Percentiles rank a stretch among this genome's conserved stretches.
phyloP scores from a whole-genome alignment of 352 stramenopile genomes.

The Phytopythium cucurbitacearum region DNA sequence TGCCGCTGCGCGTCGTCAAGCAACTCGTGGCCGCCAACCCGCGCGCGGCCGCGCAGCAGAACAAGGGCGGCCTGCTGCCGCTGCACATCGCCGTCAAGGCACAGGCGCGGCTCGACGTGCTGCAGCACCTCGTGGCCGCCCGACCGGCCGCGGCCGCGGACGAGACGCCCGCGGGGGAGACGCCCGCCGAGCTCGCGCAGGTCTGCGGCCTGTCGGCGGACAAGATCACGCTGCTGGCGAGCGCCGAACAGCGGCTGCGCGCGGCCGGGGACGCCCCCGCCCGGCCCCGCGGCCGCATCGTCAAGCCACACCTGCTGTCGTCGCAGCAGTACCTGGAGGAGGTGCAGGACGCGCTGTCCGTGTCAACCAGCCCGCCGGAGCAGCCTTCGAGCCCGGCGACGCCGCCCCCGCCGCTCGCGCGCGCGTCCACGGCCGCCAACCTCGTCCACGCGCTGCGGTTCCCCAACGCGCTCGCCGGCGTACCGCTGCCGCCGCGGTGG shows the following conservation, averaged over 20 bases:
- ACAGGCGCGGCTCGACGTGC: constrained; percentile 57
- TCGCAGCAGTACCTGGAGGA: constrained; percentile 28
- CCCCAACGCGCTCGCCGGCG: constrained; percentile 20
- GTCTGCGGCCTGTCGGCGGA: constrained; percentile 42
- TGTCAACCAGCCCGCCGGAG: constrained; percentile 10
- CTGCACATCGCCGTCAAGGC: constrained; percentile 84
- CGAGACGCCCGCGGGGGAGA: constrained; percentile 72
- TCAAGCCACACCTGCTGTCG: constrained; percentile 37
- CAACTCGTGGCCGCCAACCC: constrained; percentile 63
- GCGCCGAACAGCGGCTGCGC: constrained; percentile 40
- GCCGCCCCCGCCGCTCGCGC: not conserved
- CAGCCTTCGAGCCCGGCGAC: not conserved
- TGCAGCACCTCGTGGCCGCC: constrained; percentile 44
- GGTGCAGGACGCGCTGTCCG: not conserved
- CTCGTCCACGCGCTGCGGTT: constrained; percentile 22
- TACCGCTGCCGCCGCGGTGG: constrained; percentile 62
- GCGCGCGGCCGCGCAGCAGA: constrained; percentile 46
- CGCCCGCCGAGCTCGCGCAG: constrained; percentile 54
- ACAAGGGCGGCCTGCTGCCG: constrained; percentile 73
- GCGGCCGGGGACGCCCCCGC: constrained; percentile 36
- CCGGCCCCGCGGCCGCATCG: constrained; percentile 17
- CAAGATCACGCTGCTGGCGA: constrained; percentile 41
- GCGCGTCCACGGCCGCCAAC: constrained; percentile 5
- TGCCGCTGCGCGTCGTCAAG: constrained; percentile 59
- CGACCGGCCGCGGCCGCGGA: constrained; percentile 50